Conservation (phyloP, 2,329 filamentous ascomycete genomes). For the Atkinsonella texensis region DNA sequence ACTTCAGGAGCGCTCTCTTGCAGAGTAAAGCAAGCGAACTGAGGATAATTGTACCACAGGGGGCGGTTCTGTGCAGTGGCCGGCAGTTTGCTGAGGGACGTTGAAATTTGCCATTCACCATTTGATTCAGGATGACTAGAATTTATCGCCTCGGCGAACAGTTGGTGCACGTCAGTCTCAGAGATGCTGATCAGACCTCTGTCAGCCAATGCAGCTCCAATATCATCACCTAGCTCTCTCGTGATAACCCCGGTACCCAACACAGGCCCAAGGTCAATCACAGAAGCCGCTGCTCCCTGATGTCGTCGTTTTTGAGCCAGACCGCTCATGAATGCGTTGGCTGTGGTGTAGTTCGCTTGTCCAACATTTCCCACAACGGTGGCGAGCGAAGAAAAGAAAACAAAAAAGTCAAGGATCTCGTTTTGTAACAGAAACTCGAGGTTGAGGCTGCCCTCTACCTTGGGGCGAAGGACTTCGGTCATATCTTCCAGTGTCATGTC, state of each 20-base stretch:
- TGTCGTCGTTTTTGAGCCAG: conserved; percentile 24
- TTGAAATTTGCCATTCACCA: neutral
- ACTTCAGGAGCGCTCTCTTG: neutral
- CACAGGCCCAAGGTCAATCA: conserved; percentile 26
- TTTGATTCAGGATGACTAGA: neutral
- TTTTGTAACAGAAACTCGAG: conserved; percentile 20
- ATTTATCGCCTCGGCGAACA: conserved; percentile 18
- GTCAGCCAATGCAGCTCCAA: neutral
- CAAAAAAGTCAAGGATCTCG: conserved; percentile 24
- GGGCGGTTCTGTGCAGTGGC: neutral
- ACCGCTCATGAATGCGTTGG: conserved; percentile 29
- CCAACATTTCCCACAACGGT: conserved; percentile 17
- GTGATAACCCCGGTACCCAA: conserved; percentile 22
- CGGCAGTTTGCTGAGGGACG: neutral
- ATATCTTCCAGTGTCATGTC: conserved; percentile 16
- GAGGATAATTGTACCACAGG: neutral
- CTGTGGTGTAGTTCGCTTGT: conserved; percentile 34
- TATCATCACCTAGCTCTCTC: neutral
- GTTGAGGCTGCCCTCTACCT: conserved; percentile 20
- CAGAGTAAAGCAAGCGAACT: neutral
- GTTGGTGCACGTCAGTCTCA: conserved; percentile 18
- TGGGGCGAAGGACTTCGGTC: conserved; percentile 17
- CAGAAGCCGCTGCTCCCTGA: conserved; percentile 25
- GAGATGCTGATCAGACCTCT: conserved; percentile 10
- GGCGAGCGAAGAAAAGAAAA: conserved; percentile 22